Evolutionary conservation across 2,329 filamentous ascomycete species (phyloP), one percentile per base, ranked within the genome.

Genomic region (Diaporthe sp.): DNA sequence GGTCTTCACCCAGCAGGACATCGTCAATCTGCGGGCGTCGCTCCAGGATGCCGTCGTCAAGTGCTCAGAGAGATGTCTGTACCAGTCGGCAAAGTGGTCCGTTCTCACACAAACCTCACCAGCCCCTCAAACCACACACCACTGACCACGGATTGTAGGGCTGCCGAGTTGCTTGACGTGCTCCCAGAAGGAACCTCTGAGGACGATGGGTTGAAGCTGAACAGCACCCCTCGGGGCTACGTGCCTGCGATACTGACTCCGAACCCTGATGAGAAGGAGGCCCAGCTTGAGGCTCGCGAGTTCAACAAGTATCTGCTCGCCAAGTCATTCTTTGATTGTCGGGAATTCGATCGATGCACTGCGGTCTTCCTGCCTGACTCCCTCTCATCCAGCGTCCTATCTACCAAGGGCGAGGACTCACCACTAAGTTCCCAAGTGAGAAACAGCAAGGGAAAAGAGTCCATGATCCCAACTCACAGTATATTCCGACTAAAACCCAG

Each of bases 41-140:
- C 88, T 98, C 57, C 95, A 97, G 82, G 93, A 95, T 80, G 95
- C 96, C 40, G 93, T 97, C 4, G 89, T 97, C 33, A 95, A 95
- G 82, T 98, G 96, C 85, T 97, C 95, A 1, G 97, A 99, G 82
- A 89, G 97, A 82, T 98, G 97, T 83, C 89, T 99, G 17, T 98
- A 98, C 81, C 96, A 98, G 80, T 97, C 96, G 9, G 93, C 97
- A 38, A 98, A 98, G 91, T 99, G 97, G 97, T 98, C 82, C 73
- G 80, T 57, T 28, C n/a, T 45, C 35, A 30, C 38, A 33, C 7
- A 13, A 7, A 10, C 8, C 3, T 38, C 7, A 28, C 42, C 30
- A 45, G 13, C 28, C 6, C 22, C 17, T 3, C 4, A 8, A 8
- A 30, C 8, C 28, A 35, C 33, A 13, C n/a, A 22, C 45, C 61